These are phyloP conservation scores for Fusarium sp. DNA, from an alignment of 2,329 filamentous ascomycete genomes.

Conservation along the genomic window DNA sequence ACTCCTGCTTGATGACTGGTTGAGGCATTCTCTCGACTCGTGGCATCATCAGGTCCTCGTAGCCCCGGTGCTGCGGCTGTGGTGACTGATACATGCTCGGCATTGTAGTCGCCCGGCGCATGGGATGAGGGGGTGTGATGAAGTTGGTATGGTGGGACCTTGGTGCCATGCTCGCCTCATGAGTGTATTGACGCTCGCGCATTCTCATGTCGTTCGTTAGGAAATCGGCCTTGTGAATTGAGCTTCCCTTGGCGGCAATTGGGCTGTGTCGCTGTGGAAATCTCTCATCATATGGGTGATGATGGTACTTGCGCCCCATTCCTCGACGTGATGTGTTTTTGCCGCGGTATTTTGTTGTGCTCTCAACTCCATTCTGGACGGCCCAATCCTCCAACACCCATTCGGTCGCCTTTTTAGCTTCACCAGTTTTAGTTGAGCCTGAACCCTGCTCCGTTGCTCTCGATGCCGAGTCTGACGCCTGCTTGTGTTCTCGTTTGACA, in stretches of 20 bases:
- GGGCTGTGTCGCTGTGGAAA: slow-evolving; percentile 40
- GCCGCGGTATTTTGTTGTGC: slow-evolving; percentile 84
- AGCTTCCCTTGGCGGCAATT: slow-evolving; percentile 48
- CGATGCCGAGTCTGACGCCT: slow-evolving; percentile 43
- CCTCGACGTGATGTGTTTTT: slow-evolving; percentile 48
- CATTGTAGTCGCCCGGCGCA: slow-evolving; percentile 37
- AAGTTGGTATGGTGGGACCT: slow-evolving; percentile 32
- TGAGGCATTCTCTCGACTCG: slow-evolving; percentile 41
- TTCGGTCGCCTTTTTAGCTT: slow-evolving; percentile 74
- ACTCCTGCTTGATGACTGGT: slow-evolving; percentile 35
- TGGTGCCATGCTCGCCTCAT: slow-evolving; percentile 37
- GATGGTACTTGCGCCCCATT: slow-evolving; percentile 25
- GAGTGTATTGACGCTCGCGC: slow-evolving; percentile 40
- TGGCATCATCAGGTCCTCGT: slow-evolving; percentile 37
- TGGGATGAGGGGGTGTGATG: slow-evolving; percentile 27
- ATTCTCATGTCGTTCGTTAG: slow-evolving; percentile 46
- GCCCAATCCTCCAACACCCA: slow-evolving; percentile 84
- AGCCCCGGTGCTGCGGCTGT: slow-evolving; percentile 34
- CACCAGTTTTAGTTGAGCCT: slow-evolving; percentile 36
- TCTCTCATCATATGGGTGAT: slow-evolving; percentile 30
- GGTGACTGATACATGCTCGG: slow-evolving; percentile 36
- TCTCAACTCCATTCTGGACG: slow-evolving; percentile 78
- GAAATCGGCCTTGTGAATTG: slow-evolving; percentile 51
- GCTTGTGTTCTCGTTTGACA: slow-evolving; percentile 53
- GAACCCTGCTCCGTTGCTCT: slow-evolving; percentile 11